Evolutionary conservation across 2,329 filamentous ascomycete genomes (phyloP).

Genomic region (Alternaria sp.): DNA sequence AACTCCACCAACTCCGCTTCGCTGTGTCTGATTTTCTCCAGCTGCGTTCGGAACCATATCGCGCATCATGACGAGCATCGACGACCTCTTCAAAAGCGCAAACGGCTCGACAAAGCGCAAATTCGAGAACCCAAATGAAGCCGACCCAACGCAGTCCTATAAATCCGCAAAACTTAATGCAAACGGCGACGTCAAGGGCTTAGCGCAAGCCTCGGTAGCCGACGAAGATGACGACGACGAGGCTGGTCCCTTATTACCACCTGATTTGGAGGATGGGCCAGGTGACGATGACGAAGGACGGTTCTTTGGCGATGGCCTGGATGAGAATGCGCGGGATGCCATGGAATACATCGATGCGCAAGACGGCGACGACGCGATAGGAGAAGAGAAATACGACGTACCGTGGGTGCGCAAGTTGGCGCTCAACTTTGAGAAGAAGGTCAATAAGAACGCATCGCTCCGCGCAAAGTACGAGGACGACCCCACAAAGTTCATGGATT

Average conservation of each 20-base stretch:
- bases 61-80: slow-evolving; percentile 64
- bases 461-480: slow-evolving; percentile 83
- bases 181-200: slow-evolving; percentile 60
- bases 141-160: slow-evolving; percentile 66
- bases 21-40: background rate
- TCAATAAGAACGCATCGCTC: slow-evolving; percentile 88
- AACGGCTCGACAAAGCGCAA: slow-evolving; percentile 65
- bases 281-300: slow-evolving; percentile 84
- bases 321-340: slow-evolving; percentile 78
- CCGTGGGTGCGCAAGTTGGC: slow-evolving; percentile 84
- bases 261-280: slow-evolving; percentile 64
- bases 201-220: slow-evolving; percentile 58
- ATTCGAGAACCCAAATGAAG: slow-evolving; percentile 63
- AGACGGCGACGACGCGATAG: slow-evolving; percentile 62
- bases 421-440: slow-evolving; percentile 86
- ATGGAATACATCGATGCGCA: slow-evolving; percentile 85
- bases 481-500: slow-evolving; percentile 81
- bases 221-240: slow-evolving; percentile 57
- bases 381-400: slow-evolving; percentile 79
- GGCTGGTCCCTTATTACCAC: slow-evolving; percentile 63
- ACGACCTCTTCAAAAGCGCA: slow-evolving; percentile 70
- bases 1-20: slow-evolving; percentile 12
- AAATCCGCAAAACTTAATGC: slow-evolving; percentile 65
- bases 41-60: background rate
- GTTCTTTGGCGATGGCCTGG: slow-evolving; percentile 94